phyloP scores from a whole-genome alignment of 108 stramenopile species.

The Cyclotella kingstonii region DNA sequence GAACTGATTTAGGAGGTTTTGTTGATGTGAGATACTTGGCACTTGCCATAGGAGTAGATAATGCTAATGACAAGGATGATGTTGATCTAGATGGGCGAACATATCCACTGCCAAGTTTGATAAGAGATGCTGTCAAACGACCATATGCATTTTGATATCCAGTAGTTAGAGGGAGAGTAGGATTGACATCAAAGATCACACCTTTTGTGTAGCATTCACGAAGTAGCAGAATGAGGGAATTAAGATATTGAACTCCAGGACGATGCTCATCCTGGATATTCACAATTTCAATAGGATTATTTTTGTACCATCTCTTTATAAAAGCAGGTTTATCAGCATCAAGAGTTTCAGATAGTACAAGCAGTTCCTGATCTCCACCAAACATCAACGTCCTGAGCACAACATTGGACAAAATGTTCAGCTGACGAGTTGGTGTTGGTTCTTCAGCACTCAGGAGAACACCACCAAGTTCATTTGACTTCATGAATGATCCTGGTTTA shows the following conservation, averaged over 20 bases:
- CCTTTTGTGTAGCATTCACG: constrained; percentile 69
- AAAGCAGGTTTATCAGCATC: constrained; percentile 73
- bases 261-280: constrained; percentile 46
- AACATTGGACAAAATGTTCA: constrained; percentile 83
- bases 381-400: constrained; percentile 72
- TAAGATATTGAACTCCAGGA: constrained; percentile 79
- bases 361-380: constrained; percentile 81
- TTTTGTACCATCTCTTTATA: constrained; percentile 80
- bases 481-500: too few relatives aligned
- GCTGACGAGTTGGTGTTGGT: constrained; percentile 82
- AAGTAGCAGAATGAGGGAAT: constrained; percentile 63
- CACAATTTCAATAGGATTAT: constrained; percentile 13
- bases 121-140: constrained; percentile 62
- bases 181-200: constrained; percentile 56
- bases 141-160: constrained; percentile 78
- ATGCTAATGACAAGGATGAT: constrained; percentile 27
- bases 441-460: constrained; percentile 75
- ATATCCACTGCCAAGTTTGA: constrained; percentile 82
- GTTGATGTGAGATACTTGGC: constrained; percentile 35
- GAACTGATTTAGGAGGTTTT: constrained; percentile 60
- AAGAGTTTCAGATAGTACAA: constrained; percentile 75
- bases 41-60: constrained; percentile 48
- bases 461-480: constrained; percentile 61
- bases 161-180: constrained; percentile 52
- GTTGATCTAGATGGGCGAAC: constrained; percentile 51